Evolutionary conservation across 768 basidiomycete species (phyloP), one percentile per base, ranked within the genome.

Genomic region (Mycena albidolilacea): DNA sequence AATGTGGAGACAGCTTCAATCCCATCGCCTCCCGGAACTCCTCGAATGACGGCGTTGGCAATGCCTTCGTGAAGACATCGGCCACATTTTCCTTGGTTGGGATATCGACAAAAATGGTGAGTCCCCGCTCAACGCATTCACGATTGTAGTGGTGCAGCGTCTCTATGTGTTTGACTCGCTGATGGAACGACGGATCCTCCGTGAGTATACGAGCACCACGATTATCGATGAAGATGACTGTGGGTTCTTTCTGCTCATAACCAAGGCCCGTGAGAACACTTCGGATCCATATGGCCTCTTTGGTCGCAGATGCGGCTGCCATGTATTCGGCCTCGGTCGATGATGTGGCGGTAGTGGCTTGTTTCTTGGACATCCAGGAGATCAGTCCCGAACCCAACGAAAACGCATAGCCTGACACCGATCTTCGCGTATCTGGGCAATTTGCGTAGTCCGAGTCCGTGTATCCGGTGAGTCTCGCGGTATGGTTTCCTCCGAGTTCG

Each of bases 21-120:
- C 69, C 69, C 69, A 70, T 64, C 35, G 30, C 39, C 7, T n/a
- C 61, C 44, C 69, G 17, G 21, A 69, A 52, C 30, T 38, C 62
- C 30, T 38, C 17, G 23, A 69, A 43, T 9, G 43, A 61, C 57
- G 23, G 46, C 46, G 46, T 8, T 48, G 46, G 44, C 1, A 70
- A 59, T 3, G 70, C 64, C 57, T 85, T 85, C 0, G 82, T 84
- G 44, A 84, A 77, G 46, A 78, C 67, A 55, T 85, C 80, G 2
- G 81, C 80, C 0, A 78, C 7, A 50, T 80, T 83, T 3, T 79
- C 71, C 68, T 79, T 81, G 1, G 80, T 82, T 15, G 82, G 68
- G 5, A 78, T 57, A 67, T 83, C 81, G 3, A 78, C 80, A 21
- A 75, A 15, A 50, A 75, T 78, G 1, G 75, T 61, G 1, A 50